A percentile compares a stretch with the other conserved stretches of the same genome.
Conservation (phyloP, 2,329 filamentous ascomycete species). For the Aureobasidium uvarum region DNA sequence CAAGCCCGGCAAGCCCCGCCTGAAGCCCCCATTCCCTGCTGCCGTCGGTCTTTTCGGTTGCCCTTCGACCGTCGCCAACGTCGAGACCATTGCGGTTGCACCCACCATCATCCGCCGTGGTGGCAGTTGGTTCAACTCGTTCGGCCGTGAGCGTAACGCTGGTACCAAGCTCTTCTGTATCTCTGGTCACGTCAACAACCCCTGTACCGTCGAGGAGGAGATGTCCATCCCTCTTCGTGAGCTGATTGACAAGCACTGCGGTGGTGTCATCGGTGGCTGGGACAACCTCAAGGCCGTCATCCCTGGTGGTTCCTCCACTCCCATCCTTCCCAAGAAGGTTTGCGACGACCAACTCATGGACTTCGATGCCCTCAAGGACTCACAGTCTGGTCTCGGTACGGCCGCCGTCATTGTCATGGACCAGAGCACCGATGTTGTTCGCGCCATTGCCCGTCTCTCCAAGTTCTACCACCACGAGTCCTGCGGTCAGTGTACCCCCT, state of each 20-base stretch:
- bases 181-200: constrained; percentile 98
- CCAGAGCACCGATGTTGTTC: constrained; percentile 93
- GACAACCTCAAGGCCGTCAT: constrained; percentile 96
- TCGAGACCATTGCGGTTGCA: constrained; percentile 93
- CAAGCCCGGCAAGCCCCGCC: constrained; percentile 95
- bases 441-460: constrained; percentile 85
- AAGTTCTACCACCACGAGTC: constrained; percentile 99
- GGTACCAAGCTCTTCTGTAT: constrained; percentile 99
- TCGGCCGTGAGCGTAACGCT: constrained; percentile 93
- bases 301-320: constrained; percentile 93
- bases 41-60: constrained; percentile 97
- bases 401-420: constrained; percentile 99
- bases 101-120: constrained; percentile 95
- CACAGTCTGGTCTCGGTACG: constrained; percentile 93
- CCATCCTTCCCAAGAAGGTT: constrained; percentile 82
- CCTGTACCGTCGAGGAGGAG: constrained; percentile 96
- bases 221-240: constrained; percentile 97
- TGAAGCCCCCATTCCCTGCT: constrained; percentile 98
- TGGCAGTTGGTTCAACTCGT: constrained; percentile 86
- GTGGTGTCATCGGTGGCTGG: constrained; percentile 94
- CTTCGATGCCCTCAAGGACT: constrained; percentile 97
- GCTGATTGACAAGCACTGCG: constrained; percentile 97
- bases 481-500: constrained; percentile 98
- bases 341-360: constrained; percentile 99
- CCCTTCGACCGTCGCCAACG: constrained; percentile 96